These are phyloP conservation scores for Endoconidiophora polonica DNA, from an alignment of 2,329 filamentous ascomycete genomes.

Conservation along the genomic window DNA sequence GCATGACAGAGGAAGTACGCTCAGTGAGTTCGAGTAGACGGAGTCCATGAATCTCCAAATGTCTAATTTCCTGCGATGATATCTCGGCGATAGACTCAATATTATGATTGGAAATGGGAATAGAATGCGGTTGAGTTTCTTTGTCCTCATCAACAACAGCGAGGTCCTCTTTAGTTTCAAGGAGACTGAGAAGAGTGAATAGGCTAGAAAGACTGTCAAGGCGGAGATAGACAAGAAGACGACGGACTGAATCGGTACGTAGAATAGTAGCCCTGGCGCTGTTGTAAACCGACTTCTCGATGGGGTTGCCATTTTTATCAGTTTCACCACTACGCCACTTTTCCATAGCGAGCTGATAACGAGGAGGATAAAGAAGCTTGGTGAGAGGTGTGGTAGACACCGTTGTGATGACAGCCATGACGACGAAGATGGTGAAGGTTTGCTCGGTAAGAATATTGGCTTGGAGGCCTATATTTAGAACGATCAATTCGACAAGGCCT, in stretches of 20 bases:
- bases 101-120: neutral
- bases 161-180: constrained; percentile 26
- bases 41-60: constrained; percentile 65
- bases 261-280: constrained; percentile 14
- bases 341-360: constrained; percentile 35
- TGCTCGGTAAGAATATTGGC: constrained; percentile 63
- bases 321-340: constrained; percentile 65
- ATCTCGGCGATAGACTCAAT: constrained; percentile 4
- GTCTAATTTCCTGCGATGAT: constrained; percentile 18
- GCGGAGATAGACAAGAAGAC: constrained; percentile 64
- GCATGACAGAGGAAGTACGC: constrained; percentile 89
- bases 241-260: constrained; percentile 28
- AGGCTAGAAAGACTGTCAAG: constrained; percentile 70
- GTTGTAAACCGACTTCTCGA: constrained; percentile 20
- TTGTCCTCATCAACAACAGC: constrained; percentile 13
- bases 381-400: constrained; percentile 69
- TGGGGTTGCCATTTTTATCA: constrained; percentile 50
- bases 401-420: constrained; percentile 73
- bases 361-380: constrained; percentile 53
- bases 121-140: neutral
- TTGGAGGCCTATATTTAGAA: constrained; percentile 68
- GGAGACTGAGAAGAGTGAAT: constrained; percentile 65
- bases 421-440: constrained; percentile 86
- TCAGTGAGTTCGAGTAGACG: constrained; percentile 77
- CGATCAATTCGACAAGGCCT: constrained; percentile 83